These are phyloP conservation scores for Somion occarium DNA, from an alignment of 1,284 basidiomycete genomes.

Conservation along the genomic window DNA sequence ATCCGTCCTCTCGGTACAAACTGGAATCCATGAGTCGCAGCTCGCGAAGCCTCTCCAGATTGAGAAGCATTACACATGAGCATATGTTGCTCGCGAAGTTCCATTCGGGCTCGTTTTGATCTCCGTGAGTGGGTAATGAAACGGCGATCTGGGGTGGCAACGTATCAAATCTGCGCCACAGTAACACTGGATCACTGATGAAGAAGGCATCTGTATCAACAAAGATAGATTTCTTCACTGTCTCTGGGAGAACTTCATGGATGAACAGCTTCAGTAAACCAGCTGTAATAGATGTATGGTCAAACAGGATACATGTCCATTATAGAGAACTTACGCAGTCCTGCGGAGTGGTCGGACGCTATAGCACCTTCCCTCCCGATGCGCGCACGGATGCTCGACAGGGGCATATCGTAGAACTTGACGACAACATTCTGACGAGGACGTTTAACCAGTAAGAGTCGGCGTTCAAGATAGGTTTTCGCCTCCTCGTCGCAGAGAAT, in stretches of 20 bases:
- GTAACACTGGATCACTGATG: conserved; percentile 39
- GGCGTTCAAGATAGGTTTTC: conserved; percentile 31
- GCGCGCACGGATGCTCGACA: conserved; percentile 37
- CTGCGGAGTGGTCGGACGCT: conserved; percentile 40
- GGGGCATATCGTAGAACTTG: conserved; percentile 35
- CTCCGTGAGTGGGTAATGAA: conserved; percentile 40
- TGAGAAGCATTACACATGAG: conserved; percentile 47
- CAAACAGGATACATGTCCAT: background rate
- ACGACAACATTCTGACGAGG: conserved; percentile 33
- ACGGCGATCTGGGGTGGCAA: conserved; percentile 33
- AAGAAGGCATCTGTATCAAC: conserved; percentile 48
- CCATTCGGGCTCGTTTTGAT: conserved; percentile 36
- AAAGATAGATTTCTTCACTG: conserved; percentile 39
- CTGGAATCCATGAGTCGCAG: conserved; percentile 43
- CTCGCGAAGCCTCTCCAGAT: conserved; percentile 38
- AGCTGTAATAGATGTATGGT: conserved; percentile 21
- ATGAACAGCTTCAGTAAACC: conserved; percentile 45
- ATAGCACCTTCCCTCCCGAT: conserved; percentile 42
- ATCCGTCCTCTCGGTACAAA: conserved; percentile 30
- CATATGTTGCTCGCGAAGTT: conserved; percentile 43
- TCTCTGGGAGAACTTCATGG: conserved; percentile 36
- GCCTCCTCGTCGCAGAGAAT: conserved; percentile 42
- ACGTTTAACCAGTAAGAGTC: conserved; percentile 32
- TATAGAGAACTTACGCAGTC: conserved; percentile 34
- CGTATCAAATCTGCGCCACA: conserved; percentile 37